Conservation (phyloP, 108 stramenopile species). For the Cyclotella cryptica region DNA sequence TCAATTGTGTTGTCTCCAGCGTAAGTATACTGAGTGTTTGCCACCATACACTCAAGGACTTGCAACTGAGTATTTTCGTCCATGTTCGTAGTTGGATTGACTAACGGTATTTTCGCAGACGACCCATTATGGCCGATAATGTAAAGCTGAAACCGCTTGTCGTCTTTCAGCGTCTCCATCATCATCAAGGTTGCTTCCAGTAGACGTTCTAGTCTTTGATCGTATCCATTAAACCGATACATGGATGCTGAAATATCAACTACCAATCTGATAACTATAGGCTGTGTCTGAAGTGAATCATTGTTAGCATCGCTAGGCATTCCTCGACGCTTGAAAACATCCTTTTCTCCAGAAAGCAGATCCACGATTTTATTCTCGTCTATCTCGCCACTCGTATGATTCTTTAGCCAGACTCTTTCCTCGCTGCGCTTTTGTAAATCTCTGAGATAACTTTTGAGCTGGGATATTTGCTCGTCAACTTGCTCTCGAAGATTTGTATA, state of each 20-base stretch:
- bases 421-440: slow-evolving; percentile 55
- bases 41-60: slow-evolving; percentile 86
- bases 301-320: slow-evolving; percentile 40
- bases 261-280: slow-evolving; percentile 70
- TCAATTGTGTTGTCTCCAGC: slow-evolving; percentile 88
- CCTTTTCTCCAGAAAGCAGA: slow-evolving; percentile 78
- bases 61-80: slow-evolving; percentile 65
- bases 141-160: slow-evolving; percentile 65
- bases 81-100: slow-evolving; percentile 60
- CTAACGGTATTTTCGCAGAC: slow-evolving; percentile 63
- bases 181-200: slow-evolving; percentile 87
- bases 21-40: slow-evolving; percentile 88
- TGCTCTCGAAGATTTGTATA: slow-evolving; percentile 65
- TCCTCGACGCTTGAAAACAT: slow-evolving; percentile 88
- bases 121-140: slow-evolving; percentile 86
- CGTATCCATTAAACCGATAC: slow-evolving; percentile 93
- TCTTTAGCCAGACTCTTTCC: slow-evolving; percentile 85
- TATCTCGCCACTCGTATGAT: slow-evolving; percentile 84
- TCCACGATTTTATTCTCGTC: slow-evolving; percentile 91
- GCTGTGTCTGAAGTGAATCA: slow-evolving; percentile 34
- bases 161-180: slow-evolving; percentile 83
- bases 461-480: slow-evolving; percentile 66
- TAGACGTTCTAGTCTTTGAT: slow-evolving; percentile 75
- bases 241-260: slow-evolving; percentile 85
- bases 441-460: slow-evolving; percentile 63